A percentile compares a stretch with the other conserved stretches of the same genome.
phyloP scores from a whole-genome alignment of 352 stramenopile genomes.

The Pythium aquatile region DNA sequence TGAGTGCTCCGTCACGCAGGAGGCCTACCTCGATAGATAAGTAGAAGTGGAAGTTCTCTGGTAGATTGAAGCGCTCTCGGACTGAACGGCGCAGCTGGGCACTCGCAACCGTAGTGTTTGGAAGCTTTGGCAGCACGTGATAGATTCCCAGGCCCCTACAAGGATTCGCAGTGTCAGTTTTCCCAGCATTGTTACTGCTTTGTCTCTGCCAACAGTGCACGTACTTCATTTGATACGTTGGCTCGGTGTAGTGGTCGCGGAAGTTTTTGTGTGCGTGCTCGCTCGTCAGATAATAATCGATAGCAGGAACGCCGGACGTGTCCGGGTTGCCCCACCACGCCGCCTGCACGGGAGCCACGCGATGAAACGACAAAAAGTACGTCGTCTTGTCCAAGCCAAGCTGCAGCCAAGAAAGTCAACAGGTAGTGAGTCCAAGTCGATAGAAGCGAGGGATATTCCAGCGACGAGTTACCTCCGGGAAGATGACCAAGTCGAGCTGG shows the following conservation, averaged over 20 bases:
- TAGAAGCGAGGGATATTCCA: not conserved
- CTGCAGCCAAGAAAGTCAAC: constrained; percentile 26
- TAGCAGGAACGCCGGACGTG: constrained; percentile 58
- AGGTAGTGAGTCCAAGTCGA: not conserved
- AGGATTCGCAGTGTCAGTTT: not conserved
- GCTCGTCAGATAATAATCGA: constrained; percentile 71
- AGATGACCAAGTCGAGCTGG: constrained; percentile 67
- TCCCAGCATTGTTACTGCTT: too few relatives aligned
- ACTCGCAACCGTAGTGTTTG: constrained; percentile 37
- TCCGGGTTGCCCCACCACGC: constrained; percentile 78
- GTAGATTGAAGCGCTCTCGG: constrained; percentile 57
- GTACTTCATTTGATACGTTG: constrained; percentile 60
- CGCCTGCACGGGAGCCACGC: constrained; percentile 64
- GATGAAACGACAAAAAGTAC: constrained; percentile 69
- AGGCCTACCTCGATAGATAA: constrained; percentile 56
- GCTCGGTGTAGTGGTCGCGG: constrained; percentile 59
- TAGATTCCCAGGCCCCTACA: constrained; percentile 68
- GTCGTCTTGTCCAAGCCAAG: constrained; percentile 79
- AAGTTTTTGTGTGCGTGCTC: constrained; percentile 55
- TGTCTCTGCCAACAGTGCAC: constrained; percentile 1
- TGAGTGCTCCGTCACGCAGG: not conserved
- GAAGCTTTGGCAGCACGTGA: constrained; percentile 39
- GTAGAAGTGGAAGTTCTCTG: constrained; percentile 57
- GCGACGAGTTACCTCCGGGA: constrained; percentile 45
- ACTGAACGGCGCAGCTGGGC: constrained; percentile 47